Base-by-base conservation (phyloP, 2,329 filamentous ascomycete species). In the Aspergillus tanneri region DNA sequence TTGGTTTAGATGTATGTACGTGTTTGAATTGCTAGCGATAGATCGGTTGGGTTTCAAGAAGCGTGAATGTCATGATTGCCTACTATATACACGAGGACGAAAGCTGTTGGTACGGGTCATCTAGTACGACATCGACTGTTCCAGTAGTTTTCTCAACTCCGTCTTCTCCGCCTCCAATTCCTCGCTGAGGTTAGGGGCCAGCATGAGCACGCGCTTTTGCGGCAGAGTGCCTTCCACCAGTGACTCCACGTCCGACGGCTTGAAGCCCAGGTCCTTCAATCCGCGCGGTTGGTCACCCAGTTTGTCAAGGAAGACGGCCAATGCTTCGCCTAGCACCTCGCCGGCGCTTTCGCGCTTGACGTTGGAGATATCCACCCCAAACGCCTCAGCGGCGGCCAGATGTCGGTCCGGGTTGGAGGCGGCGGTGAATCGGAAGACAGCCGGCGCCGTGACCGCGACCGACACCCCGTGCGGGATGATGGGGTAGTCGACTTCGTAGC, bases 391-490 rank as follows among this genome's bases (percentile, higher is more conserved):
- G 0, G 92, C 93, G 4, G 85, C 83, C 27, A 99, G 74, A 73
- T 99, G 93, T 8, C 93, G 84, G 44, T 96, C 90, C 0, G 93
- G 93, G 65, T 97, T 97, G 1, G 88, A 93, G 1, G 92, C 80
- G 0, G 80, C 92, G 0, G 92, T 99, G 72, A 97, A 97, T 23
- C 83, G 84, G 80, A 97, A 99, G 1, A 97, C 92, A 1, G 92
- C 88, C 0, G 93, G 92, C 0, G 92, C 90, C 0, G 90, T 92
- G 5, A 97, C 92, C 3, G 91, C 93, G 1, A 99, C 93, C 1
- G 87, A 92, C 19, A 99, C 93, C 44, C 93, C 93, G 68, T 99
- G 93, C 0, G 93, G 93, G 63, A 99, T 97, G 61, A 99, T 87
- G 8, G 88, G 83, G 23, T 79, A 68, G 21, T 82, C 72, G 6